Evolutionary conservation across 2,329 filamentous ascomycete species (phyloP), one percentile per base, ranked within the genome.

Genomic region (Mollisia scopiformis): DNA sequence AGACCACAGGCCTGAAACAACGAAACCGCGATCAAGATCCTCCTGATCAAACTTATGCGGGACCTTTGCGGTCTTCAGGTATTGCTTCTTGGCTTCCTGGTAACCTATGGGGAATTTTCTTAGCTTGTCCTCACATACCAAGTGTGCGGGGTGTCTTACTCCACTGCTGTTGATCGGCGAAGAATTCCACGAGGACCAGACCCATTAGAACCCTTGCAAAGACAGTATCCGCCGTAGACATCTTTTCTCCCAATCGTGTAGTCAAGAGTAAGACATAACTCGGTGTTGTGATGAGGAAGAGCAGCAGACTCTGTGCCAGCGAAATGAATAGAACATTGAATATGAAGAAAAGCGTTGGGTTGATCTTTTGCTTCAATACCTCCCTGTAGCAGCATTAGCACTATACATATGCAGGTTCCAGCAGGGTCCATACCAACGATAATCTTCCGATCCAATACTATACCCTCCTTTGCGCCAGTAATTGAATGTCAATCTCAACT

Each of bases 401-500:
- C 6, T 31, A 30, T 43, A 28, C 7, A 4, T 27, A 30, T 25
- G 16, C 19, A 37, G 1, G 14, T 7, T n/a, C 8, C 13, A 2
- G 8, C 28, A 25, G 10, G 30, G 69, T 13, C 6, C 74, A 54
- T 68, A 82, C 88, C 95, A 99, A 77, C 95, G 86, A 75, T 99
- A 99, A 76, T 99, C 95, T 76, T 99, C 94, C 16, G 90, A 93
- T 37, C 95, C 94, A 65, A 93, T 82, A 16, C 83, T 80, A 75
- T 99, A 99, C 25, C 95, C 95, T 39, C 95, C 95, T 75, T 92
- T 96, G 61, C 95, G 89, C 88, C 91, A 97, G 79, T 97, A 99
- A 78, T 99, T 99, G 81, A 86, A 98, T 2, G 94, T 98, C 76
- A 99, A 80, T 11, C 95, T 90, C 60, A 79, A 74, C 91, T 93